Percentiles rank a stretch among this genome's conserved stretches.
Evolutionary conservation across 2,329 filamentous ascomycete species (phyloP).

Genomic region (Aspergillus versicolor): DNA sequence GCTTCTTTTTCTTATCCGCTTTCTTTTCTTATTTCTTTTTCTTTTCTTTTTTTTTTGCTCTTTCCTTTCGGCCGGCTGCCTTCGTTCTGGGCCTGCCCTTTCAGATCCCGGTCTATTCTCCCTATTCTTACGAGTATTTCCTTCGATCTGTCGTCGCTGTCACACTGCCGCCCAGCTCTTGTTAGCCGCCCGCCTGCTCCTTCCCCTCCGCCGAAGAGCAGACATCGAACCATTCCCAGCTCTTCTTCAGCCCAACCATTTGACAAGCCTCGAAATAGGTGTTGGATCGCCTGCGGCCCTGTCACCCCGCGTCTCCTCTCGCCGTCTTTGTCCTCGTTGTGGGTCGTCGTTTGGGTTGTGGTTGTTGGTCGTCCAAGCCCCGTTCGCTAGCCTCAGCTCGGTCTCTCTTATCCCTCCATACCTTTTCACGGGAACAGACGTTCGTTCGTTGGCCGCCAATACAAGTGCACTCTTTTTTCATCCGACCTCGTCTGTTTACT

Average conservation of each 20-base stretch:
- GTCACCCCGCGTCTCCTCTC: slow-evolving; percentile 1
- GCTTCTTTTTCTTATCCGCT: slow-evolving; percentile 16
- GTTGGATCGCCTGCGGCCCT: slow-evolving; percentile 10
- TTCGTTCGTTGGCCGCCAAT: slow-evolving; percentile 19
- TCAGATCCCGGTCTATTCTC: slow-evolving; percentile 18
- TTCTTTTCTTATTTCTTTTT: slow-evolving; percentile 7
- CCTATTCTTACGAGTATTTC: slow-evolving; percentile 1
- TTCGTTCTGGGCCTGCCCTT: slow-evolving; percentile 20
- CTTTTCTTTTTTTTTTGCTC: slow-evolving; percentile 21
- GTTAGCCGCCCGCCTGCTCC: slow-evolving; percentile 22
- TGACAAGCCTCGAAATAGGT: slow-evolving; percentile 14
- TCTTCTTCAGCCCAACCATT: slow-evolving; percentile 11
- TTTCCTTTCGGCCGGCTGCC: slow-evolving; percentile 24
- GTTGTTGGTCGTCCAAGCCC: slow-evolving; percentile 4
- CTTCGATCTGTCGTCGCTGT: slow-evolving; percentile 24
- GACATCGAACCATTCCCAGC: slow-evolving; percentile 18
- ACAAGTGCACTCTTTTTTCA: slow-evolving; percentile 17
- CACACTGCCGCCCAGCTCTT: slow-evolving; percentile 25
- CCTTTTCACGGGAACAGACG: slow-evolving; percentile 1
- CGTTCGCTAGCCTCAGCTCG: slow-evolving; percentile 9
- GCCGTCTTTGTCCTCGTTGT: slow-evolving; percentile 5
- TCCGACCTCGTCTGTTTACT: slow-evolving; percentile 5
- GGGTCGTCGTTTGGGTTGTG: slow-evolving; percentile 10
- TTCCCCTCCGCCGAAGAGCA: slow-evolving; percentile 9
- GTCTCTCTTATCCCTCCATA: slow-evolving; percentile 6